Base-by-base conservation (phyloP, 352 stramenopile species). In the Phytophthora constricta region DNA sequence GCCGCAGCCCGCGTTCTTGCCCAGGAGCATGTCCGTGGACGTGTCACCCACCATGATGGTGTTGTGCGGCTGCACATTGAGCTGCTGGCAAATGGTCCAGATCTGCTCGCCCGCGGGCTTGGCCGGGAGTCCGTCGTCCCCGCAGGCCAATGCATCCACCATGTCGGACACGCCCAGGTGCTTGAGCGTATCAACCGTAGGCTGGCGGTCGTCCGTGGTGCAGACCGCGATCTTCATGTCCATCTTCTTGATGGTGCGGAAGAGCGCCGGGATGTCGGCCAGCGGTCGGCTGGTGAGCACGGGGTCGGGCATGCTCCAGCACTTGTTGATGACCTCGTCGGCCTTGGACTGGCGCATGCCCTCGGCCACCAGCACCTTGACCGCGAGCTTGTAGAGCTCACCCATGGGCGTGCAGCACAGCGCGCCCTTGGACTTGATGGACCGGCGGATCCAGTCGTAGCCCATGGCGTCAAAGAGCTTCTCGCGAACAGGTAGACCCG, bases 11-110 rank as follows among this genome's bases (percentile, higher is more conserved):
- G 89, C 87, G 43, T 92, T 92, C 46, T 81, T 77, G 23, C 84
- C 89, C n/a, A 96, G 69, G 19, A 82, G 28, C 86, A 95, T 96
- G 62, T 96, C 89, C 7, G 86, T 95, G 47, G 80, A 90, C 20
- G 89, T 96, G 54, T 96, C 89, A 16, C 89, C 89, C 22, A 96
- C 86, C 89, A 96, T 95, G 60, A 96, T 92, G 46, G 89, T 90
- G 67, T 95, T 95, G 71, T 92, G 82, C 19, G 89, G 84, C 58
- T 90, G 72, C 19, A 93, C 86, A 34, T 79, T 76, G 34, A 96
- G 76, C 50, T 89, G 64, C 57, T 92, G 79, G 59, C 89, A 96
- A 37, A 96, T 75, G 5, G 84, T 90, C 83, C 84, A 93, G 55
- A 96, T 92, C 77, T 95, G 89, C 62, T 95, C 89, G 19, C 87